phyloP scores from a whole-genome alignment of 495 filamentous ascomycete species.

The Hyaloscypha hepaticicola region DNA sequence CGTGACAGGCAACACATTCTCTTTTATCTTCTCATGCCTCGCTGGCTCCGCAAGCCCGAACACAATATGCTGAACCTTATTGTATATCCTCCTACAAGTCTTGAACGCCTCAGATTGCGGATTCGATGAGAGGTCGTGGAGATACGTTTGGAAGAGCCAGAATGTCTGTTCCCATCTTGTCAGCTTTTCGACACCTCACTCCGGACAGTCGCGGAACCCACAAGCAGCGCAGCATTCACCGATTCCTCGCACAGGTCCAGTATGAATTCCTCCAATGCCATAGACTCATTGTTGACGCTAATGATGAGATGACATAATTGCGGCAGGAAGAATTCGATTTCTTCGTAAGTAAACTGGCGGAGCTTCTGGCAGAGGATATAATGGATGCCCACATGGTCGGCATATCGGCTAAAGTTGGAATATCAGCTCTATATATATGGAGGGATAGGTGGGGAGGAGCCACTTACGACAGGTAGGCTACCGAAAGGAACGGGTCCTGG shows the following conservation, averaged over 20 bases:
- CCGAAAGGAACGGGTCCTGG: conserved; percentile 74
- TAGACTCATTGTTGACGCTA: conserved; percentile 78
- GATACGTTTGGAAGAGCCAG: conserved; percentile 80
- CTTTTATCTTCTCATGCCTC: conserved; percentile 67
- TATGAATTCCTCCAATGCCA: conserved; percentile 79
- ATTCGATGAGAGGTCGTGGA: conserved; percentile 68
- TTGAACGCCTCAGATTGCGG: conserved; percentile 68
- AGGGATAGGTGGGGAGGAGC: not conserved
- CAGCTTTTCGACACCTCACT: conserved; percentile 12
- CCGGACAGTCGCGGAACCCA: conserved; percentile 40
- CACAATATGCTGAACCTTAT: conserved; percentile 77
- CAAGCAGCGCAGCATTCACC: conserved; percentile 71
- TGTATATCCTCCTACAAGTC: conserved; percentile 72
- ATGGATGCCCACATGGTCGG: conserved; percentile 77
- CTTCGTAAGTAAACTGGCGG: conserved; percentile 75
- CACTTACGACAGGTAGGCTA: conserved; percentile 74
- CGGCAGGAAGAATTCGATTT: conserved; percentile 82
- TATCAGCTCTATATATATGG: conserved; percentile 4
- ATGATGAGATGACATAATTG: conserved; percentile 78
- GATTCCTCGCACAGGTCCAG: conserved; percentile 78
- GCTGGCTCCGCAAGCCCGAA: conserved; percentile 63
- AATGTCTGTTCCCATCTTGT: conserved; percentile 57
- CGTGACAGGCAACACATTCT: conserved; percentile 71
- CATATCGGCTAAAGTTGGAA: conserved; percentile 61
- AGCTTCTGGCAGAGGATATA: conserved; percentile 78